Evolutionary conservation across 2,329 filamentous ascomycete species (phyloP), one percentile per base, ranked within the genome.

Genomic region (Xylaria sp.): DNA sequence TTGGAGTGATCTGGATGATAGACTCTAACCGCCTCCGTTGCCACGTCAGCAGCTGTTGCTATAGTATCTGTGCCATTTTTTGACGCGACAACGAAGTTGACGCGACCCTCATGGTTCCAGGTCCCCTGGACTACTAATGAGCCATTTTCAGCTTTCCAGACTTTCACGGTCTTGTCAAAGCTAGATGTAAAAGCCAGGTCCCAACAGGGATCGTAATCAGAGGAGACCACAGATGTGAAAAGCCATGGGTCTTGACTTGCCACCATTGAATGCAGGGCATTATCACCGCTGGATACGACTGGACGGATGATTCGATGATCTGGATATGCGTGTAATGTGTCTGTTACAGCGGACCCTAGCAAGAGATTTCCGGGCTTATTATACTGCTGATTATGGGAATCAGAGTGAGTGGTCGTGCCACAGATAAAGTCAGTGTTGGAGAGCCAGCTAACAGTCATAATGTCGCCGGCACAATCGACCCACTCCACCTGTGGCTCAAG

Each of bases 351-450:
- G 0, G 87, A 89, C 7, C 87, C 89, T 1, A 91, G 78, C 0
- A 88, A 79, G 10, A 91, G 77, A 73, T 91, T 91, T 0, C 89
- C 89, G 0, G 87, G 85, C 72, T 88, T 90, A 73, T 91, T 91
- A 74, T 91, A 91, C 70, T 90, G 88, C 74, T 90, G 88, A 66
- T 90, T 91, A 51, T 89, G 86, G 0, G 82, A 79, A 72, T 91
- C 89, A 0, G 88, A 90, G 77, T 91, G 89, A 0, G 86, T 86
- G 0, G 88, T 89, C 0, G 89, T 88, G 41, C 89, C 89, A 70
- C 88, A 89, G n/a, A 91, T 75, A 61, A 90, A 88, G 18, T 81
- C 80, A n/a, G 82, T 76, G 23, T 85, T 75, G 0, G 86, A 86
- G 0, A 87, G 80, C 89, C 89, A 91, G 20, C 82, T 83, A 58